Base-by-base conservation (phyloP, 768 basidiomycete genomes). In the Auricularia sp. region DNA sequence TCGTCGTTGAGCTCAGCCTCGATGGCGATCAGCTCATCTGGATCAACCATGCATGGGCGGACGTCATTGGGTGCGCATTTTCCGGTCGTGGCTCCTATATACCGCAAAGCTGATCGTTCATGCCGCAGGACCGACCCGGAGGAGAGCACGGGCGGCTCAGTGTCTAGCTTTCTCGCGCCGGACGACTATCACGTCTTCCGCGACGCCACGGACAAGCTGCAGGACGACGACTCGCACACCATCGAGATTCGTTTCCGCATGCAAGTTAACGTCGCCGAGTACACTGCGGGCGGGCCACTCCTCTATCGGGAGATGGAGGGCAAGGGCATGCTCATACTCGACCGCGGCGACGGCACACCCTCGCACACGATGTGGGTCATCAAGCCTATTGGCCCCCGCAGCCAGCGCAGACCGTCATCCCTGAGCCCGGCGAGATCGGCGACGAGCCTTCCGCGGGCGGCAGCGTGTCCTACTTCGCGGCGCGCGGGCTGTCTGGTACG, bases 361-460 rank as follows among this genome's bases (percentile, higher is more conserved):
- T 91, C 94, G 16, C 97, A 98, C 75, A 96, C 95, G 14, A 97
- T 98, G 94, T 98, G 94, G 94, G 94, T 96, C 56, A 85, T 94
- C 75, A 93, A 89, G 73, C 92, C 93, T 37, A 82, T 89, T 65
- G 83, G 85, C 51, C 77, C 61, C 84, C 90, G 63, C 86, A 87
- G 63, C 78, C 85, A 68, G 85, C 84, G n/a, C 81, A 83, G n/a
- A 74, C 83, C 63, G 83, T 88, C 62, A 74, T 82, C 24, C 77
- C 87, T 34, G 84, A 85, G 68, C 73, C 72, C 1, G 80, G 77
- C 63, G 80, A 80, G 62, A 67, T 77, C 35, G 73, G 72, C 54
- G 76, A 77, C 61, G 79, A 78, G 42, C 71, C 75, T n/a, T 64
- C 77, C 21, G 68, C 65, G 66, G 63, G 73, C 69, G 61, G 33